Evolutionary conservation across 2,329 filamentous ascomycete genomes (phyloP), one percentile per base, ranked within the genome.

Genomic region (Rugonectria rugulosa): DNA sequence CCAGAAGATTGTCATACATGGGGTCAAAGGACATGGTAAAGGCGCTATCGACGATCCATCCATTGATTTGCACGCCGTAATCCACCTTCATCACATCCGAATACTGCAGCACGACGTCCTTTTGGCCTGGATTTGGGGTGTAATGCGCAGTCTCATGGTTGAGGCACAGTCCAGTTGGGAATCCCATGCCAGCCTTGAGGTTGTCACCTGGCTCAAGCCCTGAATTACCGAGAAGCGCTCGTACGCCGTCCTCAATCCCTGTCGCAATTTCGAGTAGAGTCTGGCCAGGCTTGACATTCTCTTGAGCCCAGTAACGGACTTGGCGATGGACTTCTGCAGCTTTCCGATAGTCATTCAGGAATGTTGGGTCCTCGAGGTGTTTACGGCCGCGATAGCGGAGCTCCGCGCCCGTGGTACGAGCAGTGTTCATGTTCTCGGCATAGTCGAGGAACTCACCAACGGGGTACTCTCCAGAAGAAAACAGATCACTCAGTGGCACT

Each of bases 141-240:
- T 89, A 95, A 74, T 95, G 91, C 1, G 91, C 91, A 1, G 89
- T 89, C 57, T 88, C 88, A 68, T 93, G 83, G 73, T 95, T 92
- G 61, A 95, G 81, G 68, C 88, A 91, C 37, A 95, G 77, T 46
- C 91, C 91, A 2, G 89, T 92, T 2, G 91, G 91, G 72, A 95
- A 95, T 1, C 89, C 91, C 81, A 94, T 88, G 27, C 91, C 91
- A 20, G 87, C 88, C 68, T 86, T 85, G 60, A 92, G 78, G 53
- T 85, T 85, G 61, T 92, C 89, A 1, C 91, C 91, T 56, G 90
- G 87, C 59, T 89, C 84, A 19, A 93, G 74, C 1, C 89, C 91
- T 62, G 83, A 81, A 68, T 95, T 89, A 0, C 88, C 90, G 11
- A 89, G 85, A 59, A 95, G 75, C 7, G 88, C 84, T 59, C 91